Evolutionary conservation across 805 yeast species (phyloP).

Genomic region (Candida dajiaensis): DNA sequence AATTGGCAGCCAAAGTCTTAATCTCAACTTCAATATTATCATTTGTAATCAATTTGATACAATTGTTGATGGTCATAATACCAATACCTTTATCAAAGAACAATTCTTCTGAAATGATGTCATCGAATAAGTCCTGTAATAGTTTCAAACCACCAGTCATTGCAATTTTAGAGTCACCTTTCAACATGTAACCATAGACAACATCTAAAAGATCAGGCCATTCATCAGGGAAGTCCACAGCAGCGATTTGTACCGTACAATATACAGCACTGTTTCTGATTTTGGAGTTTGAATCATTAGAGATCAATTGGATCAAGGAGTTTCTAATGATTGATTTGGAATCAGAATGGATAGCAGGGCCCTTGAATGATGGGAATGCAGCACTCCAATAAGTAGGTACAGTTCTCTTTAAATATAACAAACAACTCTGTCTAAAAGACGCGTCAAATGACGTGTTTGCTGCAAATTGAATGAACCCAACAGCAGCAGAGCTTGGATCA

Average conservation of each 20-base stretch:
- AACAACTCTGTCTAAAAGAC: conserved; percentile 51
- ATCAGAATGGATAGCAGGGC: conserved; percentile 53
- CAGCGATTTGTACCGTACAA: conserved; percentile 77
- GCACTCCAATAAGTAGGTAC: conserved; percentile 79
- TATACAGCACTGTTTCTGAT: conserved; percentile 64
- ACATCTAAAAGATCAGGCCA: conserved; percentile 71
- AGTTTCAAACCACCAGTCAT: conserved; percentile 31
- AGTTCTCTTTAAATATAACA: conserved; percentile 60
- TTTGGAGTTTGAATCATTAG: conserved; percentile 46
- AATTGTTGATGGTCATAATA: conserved; percentile 41
- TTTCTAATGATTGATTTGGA: conserved; percentile 47
- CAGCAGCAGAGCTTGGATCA: conserved; percentile 45
- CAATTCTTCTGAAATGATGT: conserved; percentile 78
- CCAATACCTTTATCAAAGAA: conserved; percentile 77
- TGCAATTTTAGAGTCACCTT: conserved; percentile 9
- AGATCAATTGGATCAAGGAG: conserved; percentile 39
- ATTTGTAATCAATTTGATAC: conserved; percentile 35
- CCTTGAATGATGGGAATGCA: conserved; percentile 69
- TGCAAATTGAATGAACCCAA: conserved; percentile 38
- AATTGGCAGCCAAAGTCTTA: conserved; percentile 41
- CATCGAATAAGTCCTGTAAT: conserved; percentile 76
- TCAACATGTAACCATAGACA: conserved; percentile 37
- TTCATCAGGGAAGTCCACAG: conserved; percentile 90
- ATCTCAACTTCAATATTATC: conserved; percentile 29
- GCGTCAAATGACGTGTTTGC: conserved; percentile 23